Conservation (phyloP, 371 early-diverging fungal species). For the Syncephalis plumigaleata region DNA sequence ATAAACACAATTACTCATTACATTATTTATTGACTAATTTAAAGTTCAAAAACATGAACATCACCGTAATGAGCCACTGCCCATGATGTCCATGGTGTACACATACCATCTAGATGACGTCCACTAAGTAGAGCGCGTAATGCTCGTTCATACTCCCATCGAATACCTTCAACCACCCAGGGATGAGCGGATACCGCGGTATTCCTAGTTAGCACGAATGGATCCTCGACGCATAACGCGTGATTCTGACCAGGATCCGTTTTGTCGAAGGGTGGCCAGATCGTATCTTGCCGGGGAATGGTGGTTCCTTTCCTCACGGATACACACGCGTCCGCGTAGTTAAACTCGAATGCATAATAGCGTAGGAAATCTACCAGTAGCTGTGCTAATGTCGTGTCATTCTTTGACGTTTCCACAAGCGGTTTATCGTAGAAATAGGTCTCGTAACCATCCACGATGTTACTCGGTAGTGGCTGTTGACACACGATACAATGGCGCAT, state of each 20-base stretch:
- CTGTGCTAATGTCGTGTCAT: not conserved
- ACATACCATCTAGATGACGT: too few species aligned
- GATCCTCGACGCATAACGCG: slow-evolving; percentile 15
- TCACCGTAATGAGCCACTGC: too few species aligned
- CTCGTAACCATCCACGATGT: slow-evolving; percentile 59
- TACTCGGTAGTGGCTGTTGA: slow-evolving; percentile 20
- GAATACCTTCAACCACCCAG: not conserved
- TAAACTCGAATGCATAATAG: slow-evolving; percentile 45
- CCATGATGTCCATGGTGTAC: too few species aligned
- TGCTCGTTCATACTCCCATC: not conserved
- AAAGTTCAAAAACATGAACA: too few species aligned
- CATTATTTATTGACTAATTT: too few species aligned
- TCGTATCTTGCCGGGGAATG: slow-evolving; percentile 2
- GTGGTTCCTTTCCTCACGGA: slow-evolving; percentile 53
- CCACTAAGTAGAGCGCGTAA: slow-evolving; percentile 4
- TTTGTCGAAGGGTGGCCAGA: not conserved
- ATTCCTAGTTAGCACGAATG: slow-evolving; percentile 5
- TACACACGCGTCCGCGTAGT: slow-evolving; percentile 57
- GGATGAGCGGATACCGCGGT: not conserved
- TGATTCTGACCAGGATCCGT: slow-evolving; percentile 10
- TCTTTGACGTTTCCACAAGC: slow-evolving; percentile 8
- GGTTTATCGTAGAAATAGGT: slow-evolving; percentile 57
- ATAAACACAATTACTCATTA: too few species aligned
- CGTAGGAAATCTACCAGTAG: not conserved
- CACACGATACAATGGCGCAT: too few species aligned